Evolutionary conservation across 164 flowering plant species (phyloP).

Genomic region (Magnolia changhungtana): DNA sequence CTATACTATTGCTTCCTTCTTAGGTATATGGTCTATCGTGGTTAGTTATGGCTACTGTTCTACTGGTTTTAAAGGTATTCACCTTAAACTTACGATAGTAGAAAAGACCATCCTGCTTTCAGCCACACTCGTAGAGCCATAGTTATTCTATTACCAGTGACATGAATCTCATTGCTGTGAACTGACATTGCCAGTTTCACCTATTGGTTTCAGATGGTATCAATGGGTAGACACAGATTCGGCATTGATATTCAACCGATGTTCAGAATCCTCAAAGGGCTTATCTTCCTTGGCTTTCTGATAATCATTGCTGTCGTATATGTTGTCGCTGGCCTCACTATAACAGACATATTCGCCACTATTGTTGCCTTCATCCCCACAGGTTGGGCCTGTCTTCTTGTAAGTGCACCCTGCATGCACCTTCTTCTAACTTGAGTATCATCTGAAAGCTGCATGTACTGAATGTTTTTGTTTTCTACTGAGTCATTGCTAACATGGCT

Average conservation of each 20-base stretch:
- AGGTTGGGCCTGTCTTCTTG: constrained; percentile 94
- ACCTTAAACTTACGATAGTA: not conserved
- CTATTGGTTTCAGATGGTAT: constrained; percentile 62
- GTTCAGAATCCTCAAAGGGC: constrained; percentile 92
- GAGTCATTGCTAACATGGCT: not conserved
- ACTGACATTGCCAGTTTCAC: not conserved
- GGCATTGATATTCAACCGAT: constrained; percentile 92
- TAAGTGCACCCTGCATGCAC: constrained; percentile 42
- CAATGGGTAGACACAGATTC: constrained; percentile 85
- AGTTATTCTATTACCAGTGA: not conserved
- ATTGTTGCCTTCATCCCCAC: constrained; percentile 87
- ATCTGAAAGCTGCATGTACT: not conserved
- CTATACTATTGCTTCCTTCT: constrained; percentile 6
- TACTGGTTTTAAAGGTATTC: constrained; percentile 77
- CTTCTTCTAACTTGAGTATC: too few relatives aligned
- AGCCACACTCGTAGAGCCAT: too few relatives aligned
- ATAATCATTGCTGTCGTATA: constrained; percentile 84
- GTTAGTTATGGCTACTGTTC: constrained; percentile 69
- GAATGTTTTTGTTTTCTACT: not conserved
- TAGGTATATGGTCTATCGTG: constrained; percentile 95
- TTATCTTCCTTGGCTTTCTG: constrained; percentile 76
- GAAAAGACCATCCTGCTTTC: too few relatives aligned
- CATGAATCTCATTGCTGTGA: not conserved
- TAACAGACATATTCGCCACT: constrained; percentile 70
- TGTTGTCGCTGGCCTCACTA: constrained; percentile 74